Conservation (phyloP, 2,329 filamentous ascomycete species). For the Pyrenochaeta sp. region DNA sequence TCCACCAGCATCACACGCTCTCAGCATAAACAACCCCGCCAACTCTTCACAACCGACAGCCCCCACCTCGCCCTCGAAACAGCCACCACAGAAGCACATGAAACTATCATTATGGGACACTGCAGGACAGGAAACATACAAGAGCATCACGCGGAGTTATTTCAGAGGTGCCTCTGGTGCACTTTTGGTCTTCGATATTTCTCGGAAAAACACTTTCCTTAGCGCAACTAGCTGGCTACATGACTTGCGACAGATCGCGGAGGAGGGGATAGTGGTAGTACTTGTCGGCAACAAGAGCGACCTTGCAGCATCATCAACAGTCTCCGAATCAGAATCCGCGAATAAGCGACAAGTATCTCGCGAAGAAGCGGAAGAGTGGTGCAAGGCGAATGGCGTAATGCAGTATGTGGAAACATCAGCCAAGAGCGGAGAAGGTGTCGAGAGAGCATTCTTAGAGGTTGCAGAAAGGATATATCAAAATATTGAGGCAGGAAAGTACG, state of each 20-base stretch:
- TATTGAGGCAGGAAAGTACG: slow-evolving; percentile 93
- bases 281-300: slow-evolving; percentile 96
- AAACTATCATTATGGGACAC: slow-evolving; percentile 96
- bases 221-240: slow-evolving; percentile 94
- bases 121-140: slow-evolving; percentile 96
- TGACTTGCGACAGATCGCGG: slow-evolving; percentile 92
- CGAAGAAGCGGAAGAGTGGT: slow-evolving; percentile 91
- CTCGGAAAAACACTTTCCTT: slow-evolving; percentile 81
- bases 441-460: slow-evolving; percentile 90
- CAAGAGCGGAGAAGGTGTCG: slow-evolving; percentile 93
- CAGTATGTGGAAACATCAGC: slow-evolving; percentile 96
- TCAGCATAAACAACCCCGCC: slow-evolving; percentile 62
- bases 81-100: slow-evolving; percentile 75
- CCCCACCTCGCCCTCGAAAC: slow-evolving; percentile 36
- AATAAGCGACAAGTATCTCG: slow-evolving; percentile 81
- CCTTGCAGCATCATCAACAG: slow-evolving; percentile 64
- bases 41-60: slow-evolving; percentile 21
- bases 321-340: slow-evolving; percentile 48
- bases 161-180: slow-evolving; percentile 83
- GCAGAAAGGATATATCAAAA: slow-evolving; percentile 96
- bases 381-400: slow-evolving; percentile 81
- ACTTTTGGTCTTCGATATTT: slow-evolving; percentile 94
- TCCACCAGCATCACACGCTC: slow-evolving; percentile 73
- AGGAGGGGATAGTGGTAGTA: slow-evolving; percentile 93
- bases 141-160: slow-evolving; percentile 92